Base-by-base conservation (phyloP, 2,329 filamentous ascomycete species). In the Ilyonectria mors-panacis region DNA sequence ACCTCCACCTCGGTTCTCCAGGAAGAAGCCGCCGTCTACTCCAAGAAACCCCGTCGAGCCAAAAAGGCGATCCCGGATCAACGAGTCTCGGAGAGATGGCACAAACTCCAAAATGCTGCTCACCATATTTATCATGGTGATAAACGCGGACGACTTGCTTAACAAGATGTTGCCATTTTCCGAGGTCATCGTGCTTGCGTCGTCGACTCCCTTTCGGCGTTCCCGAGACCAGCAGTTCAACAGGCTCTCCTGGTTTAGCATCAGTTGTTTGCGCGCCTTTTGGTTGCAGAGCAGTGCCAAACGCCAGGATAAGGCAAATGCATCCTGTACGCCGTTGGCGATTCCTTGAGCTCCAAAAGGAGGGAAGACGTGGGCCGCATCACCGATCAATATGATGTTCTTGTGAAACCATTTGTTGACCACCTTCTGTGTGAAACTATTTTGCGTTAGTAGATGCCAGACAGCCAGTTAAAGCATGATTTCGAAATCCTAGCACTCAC, bases 311-410 rank as follows among this genome's bases (percentile, higher is more conserved):
- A 81, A 70, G 35, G 75, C 69, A 10, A 77, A 72, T 3, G 80
- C 79, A 58, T 81, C 80, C 2, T 78, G 70, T 17, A 81, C 59
- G 7, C 79, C 79, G 37, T 73, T 76, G 17, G 77, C 78, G 44
- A 81, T 80, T 3, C 79, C 79, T 62, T 81, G 79, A 0, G 77
- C 79, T 6, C 76, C 79, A 61, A 81, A 86, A 3, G 85, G 85
- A 5, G 85, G 85, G 66, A 87, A 86, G 5, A 87, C 85, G 70
- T 87, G 85, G 1, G 85, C 85, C 6, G 85, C 80, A 66, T 87
- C 85, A 17, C 85, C 85, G 48, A 82, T 82, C 0, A 87, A 74
- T 33, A 86, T 77, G 0, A 80, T 81, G 2, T 80, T 76, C 15
- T 76, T 77, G 19, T 79, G 68, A 30, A 79, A 80, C 85, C 85